These are phyloP conservation scores for Megacollybia marginata DNA, from an alignment of 768 basidiomycete genomes.

Conservation along the genomic window DNA sequence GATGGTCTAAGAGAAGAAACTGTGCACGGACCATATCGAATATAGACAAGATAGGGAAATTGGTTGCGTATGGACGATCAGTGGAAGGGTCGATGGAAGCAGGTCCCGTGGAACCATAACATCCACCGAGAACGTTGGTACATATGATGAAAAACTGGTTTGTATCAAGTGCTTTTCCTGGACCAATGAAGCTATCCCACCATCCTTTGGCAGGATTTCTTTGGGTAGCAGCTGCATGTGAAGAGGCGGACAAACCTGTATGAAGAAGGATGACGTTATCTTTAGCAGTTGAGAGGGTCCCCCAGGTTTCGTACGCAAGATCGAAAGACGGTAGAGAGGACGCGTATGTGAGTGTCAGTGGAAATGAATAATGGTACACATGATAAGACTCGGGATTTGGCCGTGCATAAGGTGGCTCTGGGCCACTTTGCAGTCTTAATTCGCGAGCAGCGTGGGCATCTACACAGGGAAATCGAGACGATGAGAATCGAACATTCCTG, in stretches of 20 bases:
- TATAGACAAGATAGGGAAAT: constrained; percentile 85
- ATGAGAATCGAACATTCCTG: no score
- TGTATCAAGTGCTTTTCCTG: constrained; percentile 90
- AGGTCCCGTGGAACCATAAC: constrained; percentile 96
- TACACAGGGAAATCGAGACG: constrained; percentile 60
- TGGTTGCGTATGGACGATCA: constrained; percentile 73
- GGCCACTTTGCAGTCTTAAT: constrained; percentile 55
- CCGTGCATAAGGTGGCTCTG: constrained; percentile 77
- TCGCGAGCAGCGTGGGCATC: constrained; percentile 73
- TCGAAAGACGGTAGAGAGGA: constrained; percentile 61
- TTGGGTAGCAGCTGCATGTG: constrained; percentile 82
- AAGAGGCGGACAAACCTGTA: constrained; percentile 93
- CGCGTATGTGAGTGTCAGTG: constrained; percentile 58
- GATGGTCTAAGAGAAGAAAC: constrained; percentile 75
- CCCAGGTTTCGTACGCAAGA: constrained; percentile 99
- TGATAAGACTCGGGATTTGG: constrained; percentile 71
- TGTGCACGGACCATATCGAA: constrained; percentile 98
- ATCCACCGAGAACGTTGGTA: constrained; percentile 94
- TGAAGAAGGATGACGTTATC: constrained; percentile 94
- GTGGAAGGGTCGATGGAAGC: constrained; percentile 71
- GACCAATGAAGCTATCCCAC: constrained; percentile 99
- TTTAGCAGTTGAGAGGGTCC: constrained; percentile 63
- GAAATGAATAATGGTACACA: constrained; percentile 51
- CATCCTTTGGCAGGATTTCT: constrained; percentile 81
- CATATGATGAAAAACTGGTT: constrained; percentile 89